Evolutionary conservation across 495 filamentous ascomycete genomes (phyloP).

Genomic region (Hypomontagnella submonticulosa): DNA sequence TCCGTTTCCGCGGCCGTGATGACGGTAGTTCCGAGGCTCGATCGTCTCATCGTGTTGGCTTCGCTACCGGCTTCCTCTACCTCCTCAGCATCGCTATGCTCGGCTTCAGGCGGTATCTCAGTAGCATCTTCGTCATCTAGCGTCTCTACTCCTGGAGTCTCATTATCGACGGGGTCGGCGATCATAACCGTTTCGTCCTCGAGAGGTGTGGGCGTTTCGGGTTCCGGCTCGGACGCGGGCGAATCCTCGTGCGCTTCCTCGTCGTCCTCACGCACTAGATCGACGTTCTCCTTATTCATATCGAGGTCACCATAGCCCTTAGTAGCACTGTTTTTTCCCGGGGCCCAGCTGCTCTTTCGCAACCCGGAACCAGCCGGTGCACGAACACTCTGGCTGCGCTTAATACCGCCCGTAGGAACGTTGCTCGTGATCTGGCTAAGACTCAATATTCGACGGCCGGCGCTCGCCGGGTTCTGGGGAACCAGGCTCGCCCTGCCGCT

Average conservation of each 20-base stretch:
- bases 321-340: conserved; percentile 51
- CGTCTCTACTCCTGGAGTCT: conserved; percentile 35
- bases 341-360: conserved; percentile 82
- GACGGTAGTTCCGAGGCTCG: conserved; percentile 56
- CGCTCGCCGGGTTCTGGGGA: conserved; percentile 59
- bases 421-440: conserved; percentile 89
- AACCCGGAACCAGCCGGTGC: conserved; percentile 73
- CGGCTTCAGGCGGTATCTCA: conserved; percentile 17
- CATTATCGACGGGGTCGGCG: conserved; percentile 32
- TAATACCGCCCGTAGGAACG: conserved; percentile 67
- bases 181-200: conserved; percentile 44
- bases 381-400: conserved; percentile 68
- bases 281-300: conserved; percentile 60
- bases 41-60: conserved; percentile 43
- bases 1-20: conserved; percentile 67
- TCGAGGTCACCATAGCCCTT: conserved; percentile 61
- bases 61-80: conserved; percentile 42
- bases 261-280: conserved; percentile 57
- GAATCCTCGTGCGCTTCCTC: conserved; percentile 51
- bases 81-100: conserved; percentile 31
- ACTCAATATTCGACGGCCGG: conserved; percentile 82
- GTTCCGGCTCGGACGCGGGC: conserved; percentile 32
- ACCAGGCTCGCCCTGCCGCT: conserved; percentile 54
- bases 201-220: conserved; percentile 35
- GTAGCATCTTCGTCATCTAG: conserved; percentile 32